phyloP scores from a whole-genome alignment of 2,329 filamentous ascomycete genomes.

The Cephalotrichum gorgonifer region DNA sequence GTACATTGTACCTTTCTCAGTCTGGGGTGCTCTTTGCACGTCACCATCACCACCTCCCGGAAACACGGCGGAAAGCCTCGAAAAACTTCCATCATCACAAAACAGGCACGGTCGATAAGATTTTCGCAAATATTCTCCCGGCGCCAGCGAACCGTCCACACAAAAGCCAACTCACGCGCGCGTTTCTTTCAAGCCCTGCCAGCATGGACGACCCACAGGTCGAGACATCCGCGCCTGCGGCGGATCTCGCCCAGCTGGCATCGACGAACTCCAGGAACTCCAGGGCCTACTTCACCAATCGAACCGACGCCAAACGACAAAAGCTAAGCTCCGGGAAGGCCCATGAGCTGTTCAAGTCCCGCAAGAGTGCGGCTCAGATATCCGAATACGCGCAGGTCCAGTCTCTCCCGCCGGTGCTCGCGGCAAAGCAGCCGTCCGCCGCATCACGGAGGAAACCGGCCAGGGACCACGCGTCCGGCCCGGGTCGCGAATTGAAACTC shows the following conservation, averaged over 20 bases:
- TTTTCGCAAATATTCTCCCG: neutral
- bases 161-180: neutral
- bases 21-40: too few species aligned
- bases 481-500: slow-evolving; percentile 20
- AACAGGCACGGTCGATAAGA: too few species aligned
- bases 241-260: slow-evolving; percentile 7
- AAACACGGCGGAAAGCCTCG: too few species aligned
- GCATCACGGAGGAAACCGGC: neutral
- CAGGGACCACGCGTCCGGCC: slow-evolving; percentile 19
- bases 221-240: neutral
- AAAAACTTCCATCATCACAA: too few species aligned
- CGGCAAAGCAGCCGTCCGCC: slow-evolving; percentile 60
- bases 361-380: slow-evolving; percentile 23
- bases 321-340: slow-evolving; percentile 20
- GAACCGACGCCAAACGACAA: slow-evolving; percentile 22
- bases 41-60: too few species aligned
- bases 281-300: slow-evolving; percentile 9
- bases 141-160: neutral
- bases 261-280: slow-evolving; percentile 7
- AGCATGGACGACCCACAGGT: neutral
- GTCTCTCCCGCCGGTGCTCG: slow-evolving; percentile 66
- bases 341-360: neutral
- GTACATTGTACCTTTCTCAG: too few species aligned
- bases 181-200: neutral
- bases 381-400: slow-evolving; percentile 70